Base-by-base conservation (phyloP, 225 moss, liverwort and hornwort genomes). In the Physcomitrellopsis africana region DNA sequence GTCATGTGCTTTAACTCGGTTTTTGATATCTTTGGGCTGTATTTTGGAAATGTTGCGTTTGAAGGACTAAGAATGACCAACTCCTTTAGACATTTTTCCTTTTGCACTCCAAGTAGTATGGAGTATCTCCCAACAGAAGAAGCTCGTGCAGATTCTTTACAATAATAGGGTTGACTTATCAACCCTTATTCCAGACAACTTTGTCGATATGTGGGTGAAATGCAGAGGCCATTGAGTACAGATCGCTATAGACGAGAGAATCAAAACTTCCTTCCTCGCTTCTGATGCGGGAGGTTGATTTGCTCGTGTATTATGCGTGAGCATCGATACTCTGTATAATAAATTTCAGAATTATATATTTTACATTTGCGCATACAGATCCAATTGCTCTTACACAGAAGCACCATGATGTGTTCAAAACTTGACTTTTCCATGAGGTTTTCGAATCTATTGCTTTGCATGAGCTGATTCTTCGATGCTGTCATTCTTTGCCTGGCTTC, bases 311-410 rank as follows among this genome's bases (percentile, higher is more conserved):
- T 77, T 70, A 69, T 68, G 68, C 83, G 74, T 84, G 84, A 47
- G 84, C 65, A 74, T 77, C 84, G 77, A 73, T 80, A 84, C 74
- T 84, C 80, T 80, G 79, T 37, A 37, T 37, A 84, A 84, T 84
- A 80, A 76, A 83, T 77, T 77, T 80, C 80, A 74, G 80, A 80
- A 77, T 77, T 73, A 68, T 65, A 60, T 76, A 73, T 84, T 80
- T 84, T 77, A 77, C 80, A 84, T 80, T 80, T 57, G 72, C 63
- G 72, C 77, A 26, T 45, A 69, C 77, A 80, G 76, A 20, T 77
- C 75, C 80, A 73, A 60, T 77, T 73, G 83, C 73, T 80, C 80
- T 27, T 60, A 19, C 68, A 56, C 32, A 37, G 32, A 37, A 4
- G 32, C 32, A 37, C 32, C 32, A 7, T 37, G 32, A 37, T 2